Percentiles rank a stretch among this genome's conserved stretches.
phyloP scores from a whole-genome alignment of 202 grass and related monocot species.

The Brachypodium distachyon region DNA sequence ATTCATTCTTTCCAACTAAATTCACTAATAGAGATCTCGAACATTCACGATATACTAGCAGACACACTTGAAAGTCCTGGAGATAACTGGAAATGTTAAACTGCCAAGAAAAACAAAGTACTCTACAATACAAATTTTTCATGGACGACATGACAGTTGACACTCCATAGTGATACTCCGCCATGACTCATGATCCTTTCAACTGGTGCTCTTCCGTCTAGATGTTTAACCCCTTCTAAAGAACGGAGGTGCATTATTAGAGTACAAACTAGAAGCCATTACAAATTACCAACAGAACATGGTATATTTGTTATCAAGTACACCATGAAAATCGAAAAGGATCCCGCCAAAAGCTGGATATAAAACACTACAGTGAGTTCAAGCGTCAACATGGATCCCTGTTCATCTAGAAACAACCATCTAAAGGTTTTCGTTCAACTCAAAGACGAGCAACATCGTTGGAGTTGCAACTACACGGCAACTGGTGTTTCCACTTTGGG shows the following conservation, averaged over 20 bases:
- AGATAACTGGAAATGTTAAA: not conserved
- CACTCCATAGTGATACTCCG: not conserved
- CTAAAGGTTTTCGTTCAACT: not conserved
- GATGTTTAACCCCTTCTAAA: not conserved
- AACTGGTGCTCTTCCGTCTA: not conserved
- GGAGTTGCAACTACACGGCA: not conserved
- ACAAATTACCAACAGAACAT: not conserved
- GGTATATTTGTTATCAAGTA: not conserved
- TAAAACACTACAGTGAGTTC: not conserved
- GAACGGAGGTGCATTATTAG: no score
- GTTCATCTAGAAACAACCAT: constrained; percentile 4
- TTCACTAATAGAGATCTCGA: no score
- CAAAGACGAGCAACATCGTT: not conserved
- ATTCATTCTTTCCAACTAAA: no score
- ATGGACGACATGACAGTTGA: not conserved
- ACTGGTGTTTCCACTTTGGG: constrained; percentile 21
- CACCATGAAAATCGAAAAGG: not conserved
- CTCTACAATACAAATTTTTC: not conserved
- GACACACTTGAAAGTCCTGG: not conserved
- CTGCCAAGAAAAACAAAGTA: not conserved
- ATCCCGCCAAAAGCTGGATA: not conserved
- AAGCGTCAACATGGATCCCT: not conserved
- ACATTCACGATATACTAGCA: not conserved
- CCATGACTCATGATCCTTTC: not conserved
- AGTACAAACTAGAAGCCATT: no score